Evolutionary conservation across 2,329 filamentous ascomycete species (phyloP).

Genomic region (Bipolaris oryzae): DNA sequence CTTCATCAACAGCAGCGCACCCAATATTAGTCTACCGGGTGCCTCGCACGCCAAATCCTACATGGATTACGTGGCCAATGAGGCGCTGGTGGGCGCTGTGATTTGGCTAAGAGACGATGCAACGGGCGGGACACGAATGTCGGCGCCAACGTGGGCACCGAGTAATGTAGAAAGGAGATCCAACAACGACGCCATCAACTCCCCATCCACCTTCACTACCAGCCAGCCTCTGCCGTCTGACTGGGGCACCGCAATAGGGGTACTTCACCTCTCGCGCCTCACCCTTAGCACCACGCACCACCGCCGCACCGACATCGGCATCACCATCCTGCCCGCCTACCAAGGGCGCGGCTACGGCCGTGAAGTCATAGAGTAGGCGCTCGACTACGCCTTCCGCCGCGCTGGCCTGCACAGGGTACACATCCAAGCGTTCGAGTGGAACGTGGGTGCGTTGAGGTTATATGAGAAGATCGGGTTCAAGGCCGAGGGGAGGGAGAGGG

Average conservation of each 20-base stretch:
- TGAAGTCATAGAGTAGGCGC: constrained; percentile 56
- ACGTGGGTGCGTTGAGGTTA: constrained; percentile 51
- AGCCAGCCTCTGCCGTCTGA: neutral
- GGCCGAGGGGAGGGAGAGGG: constrained; percentile 51
- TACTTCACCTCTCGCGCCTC: constrained; percentile 17
- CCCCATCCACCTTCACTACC: neutral
- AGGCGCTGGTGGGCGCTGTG: neutral
- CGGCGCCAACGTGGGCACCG: neutral
- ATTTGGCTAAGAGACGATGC: neutral
- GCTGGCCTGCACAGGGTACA: constrained; percentile 54
- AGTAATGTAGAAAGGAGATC: neutral
- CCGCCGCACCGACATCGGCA: constrained; percentile 50
- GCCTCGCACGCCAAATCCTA: neutral
- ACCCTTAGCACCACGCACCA: constrained; percentile 43
- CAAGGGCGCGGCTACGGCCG: constrained; percentile 54
- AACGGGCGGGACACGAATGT: neutral
- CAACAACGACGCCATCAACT: neutral
- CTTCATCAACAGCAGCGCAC: neutral
- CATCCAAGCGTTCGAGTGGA: constrained; percentile 52
- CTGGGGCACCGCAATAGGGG: constrained; percentile 19
- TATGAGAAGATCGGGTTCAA: constrained; percentile 56
- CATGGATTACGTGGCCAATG: neutral
- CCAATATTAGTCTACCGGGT: neutral
- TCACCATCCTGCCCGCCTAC: constrained; percentile 45
- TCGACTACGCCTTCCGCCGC: constrained; percentile 56